A percentile compares a stretch with the other conserved stretches of the same genome.
Conservation (phyloP, 768 basidiomycete species). For the Lactifluus volemus region DNA sequence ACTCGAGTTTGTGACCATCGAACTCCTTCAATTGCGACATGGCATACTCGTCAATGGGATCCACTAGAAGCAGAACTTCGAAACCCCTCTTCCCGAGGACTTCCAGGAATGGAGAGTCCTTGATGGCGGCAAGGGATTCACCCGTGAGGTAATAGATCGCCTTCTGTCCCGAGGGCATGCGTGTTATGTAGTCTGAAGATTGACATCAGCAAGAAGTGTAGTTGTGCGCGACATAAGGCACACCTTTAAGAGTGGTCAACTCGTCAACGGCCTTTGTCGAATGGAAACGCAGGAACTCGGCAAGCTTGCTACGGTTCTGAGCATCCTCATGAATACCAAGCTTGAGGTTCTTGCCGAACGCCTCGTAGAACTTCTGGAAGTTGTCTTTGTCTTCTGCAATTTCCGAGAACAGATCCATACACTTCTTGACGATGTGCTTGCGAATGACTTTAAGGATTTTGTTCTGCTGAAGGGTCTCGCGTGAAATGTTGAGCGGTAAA, state of each 20-base stretch:
- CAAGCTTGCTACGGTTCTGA: slow-evolving; percentile 98
- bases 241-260: slow-evolving; percentile 88
- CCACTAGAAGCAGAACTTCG: slow-evolving; percentile 93
- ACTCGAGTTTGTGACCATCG: slow-evolving; percentile 94
- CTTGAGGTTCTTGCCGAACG: slow-evolving; percentile 99
- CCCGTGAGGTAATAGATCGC: slow-evolving; percentile 99
- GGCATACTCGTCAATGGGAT: slow-evolving; percentile 99
- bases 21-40: slow-evolving; percentile 99
- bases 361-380: slow-evolving; percentile 93
- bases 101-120: slow-evolving; percentile 98
- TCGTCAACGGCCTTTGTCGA: slow-evolving; percentile 92
- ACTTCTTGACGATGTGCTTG: slow-evolving; percentile 99
- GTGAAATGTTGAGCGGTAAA: slow-evolving; percentile 98
- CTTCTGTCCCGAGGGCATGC: slow-evolving; percentile 98
- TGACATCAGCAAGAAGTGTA: not conserved
- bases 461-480: slow-evolving; percentile 99
- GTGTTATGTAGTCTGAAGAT: slow-evolving; percentile 87
- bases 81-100: slow-evolving; percentile 99
- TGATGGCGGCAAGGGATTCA: slow-evolving; percentile 85
- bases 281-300: slow-evolving; percentile 97
- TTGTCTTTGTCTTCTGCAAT: slow-evolving; percentile 99
- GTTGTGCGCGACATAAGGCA: slow-evolving; percentile 19
- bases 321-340: slow-evolving; percentile 99
- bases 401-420: slow-evolving; percentile 88
- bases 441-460: slow-evolving; percentile 99